Conservation (phyloP, 345 rosid species). For the Hibiscus trionum region DNA sequence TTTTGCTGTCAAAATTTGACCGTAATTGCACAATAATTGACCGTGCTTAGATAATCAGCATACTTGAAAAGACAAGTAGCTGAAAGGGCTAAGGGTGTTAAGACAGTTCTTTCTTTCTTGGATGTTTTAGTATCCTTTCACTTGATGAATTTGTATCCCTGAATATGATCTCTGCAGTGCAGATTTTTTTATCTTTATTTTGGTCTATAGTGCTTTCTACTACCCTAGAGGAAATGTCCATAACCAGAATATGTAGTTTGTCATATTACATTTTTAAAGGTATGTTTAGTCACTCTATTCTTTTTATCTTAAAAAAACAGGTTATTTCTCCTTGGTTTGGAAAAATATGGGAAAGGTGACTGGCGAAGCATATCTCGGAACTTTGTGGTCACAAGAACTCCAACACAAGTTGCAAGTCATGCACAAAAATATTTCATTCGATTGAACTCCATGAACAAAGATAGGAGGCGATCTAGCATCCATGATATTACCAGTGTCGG, state of each 20-base stretch:
- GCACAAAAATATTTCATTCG: conserved; percentile 95
- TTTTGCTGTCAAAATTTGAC: background rate
- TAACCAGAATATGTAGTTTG: background rate
- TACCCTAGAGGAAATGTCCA: too few species aligned
- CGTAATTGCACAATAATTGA: background rate
- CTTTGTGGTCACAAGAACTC: conserved; percentile 92
- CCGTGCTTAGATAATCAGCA: background rate
- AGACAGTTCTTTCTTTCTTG: background rate
- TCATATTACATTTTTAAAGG: background rate
- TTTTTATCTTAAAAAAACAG: conserved; percentile 31
- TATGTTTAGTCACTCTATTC: too few species aligned
- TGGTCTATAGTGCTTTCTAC: too few species aligned
- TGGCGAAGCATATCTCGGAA: conserved; percentile 98
- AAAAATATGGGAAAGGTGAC: conserved; percentile 96
- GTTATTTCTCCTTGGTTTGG: conserved; percentile 96
- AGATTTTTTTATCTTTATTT: background rate
- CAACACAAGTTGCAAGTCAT: conserved; percentile 96
- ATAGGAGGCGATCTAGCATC: conserved; percentile 88
- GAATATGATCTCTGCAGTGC: background rate
- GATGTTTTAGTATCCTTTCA: background rate
- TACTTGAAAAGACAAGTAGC: background rate
- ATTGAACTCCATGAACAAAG: conserved; percentile 87
- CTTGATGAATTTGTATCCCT: too few species aligned
- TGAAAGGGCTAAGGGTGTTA: background rate
- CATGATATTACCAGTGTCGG: conserved; percentile 88